Conservation (phyloP, 139 green algal genomes). For the Chlorella sp. region DNA sequence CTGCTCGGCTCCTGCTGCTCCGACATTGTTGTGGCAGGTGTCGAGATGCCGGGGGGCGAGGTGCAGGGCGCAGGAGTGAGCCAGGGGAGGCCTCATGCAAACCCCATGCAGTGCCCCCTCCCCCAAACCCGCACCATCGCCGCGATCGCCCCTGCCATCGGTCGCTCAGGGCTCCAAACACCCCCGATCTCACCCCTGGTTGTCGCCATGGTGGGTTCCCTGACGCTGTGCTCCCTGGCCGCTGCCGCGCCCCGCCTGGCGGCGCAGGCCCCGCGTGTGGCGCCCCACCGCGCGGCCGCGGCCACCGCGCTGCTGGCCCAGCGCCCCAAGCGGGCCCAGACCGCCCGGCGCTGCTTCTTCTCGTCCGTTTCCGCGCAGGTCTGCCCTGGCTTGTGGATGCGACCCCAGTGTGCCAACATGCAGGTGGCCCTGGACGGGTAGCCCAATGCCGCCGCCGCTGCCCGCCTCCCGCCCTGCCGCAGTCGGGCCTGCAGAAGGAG, state of each 20-base stretch:
- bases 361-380: slow-evolving; percentile 16
- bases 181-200: too few relatives aligned
- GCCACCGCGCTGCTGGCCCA: too few relatives aligned
- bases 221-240: not conserved
- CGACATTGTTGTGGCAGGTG: too few relatives aligned
- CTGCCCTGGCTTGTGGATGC: too few relatives aligned
- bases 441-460: too few relatives aligned
- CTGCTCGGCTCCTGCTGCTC: not conserved
- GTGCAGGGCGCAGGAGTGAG: too few relatives aligned
- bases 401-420: too few relatives aligned
- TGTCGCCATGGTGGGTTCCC: slow-evolving; percentile 33
- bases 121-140: not conserved
- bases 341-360: not conserved
- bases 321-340: not conserved
- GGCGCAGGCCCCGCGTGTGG: not conserved
- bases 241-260: not conserved
- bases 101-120: too few relatives aligned
- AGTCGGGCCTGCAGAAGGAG: slow-evolving; percentile 32
- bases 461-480: too few relatives aligned
- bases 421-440: too few relatives aligned
- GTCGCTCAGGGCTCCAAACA: not conserved
- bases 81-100: too few relatives aligned
- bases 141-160: not conserved
- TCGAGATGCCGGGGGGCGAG: too few relatives aligned
- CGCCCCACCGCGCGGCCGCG: not conserved